Percentiles rank a stretch among this genome's conserved stretches.
These are phyloP conservation scores for Lactifluus pinguis DNA, from an alignment of 768 basidiomycete species.

Conservation along the genomic window DNA sequence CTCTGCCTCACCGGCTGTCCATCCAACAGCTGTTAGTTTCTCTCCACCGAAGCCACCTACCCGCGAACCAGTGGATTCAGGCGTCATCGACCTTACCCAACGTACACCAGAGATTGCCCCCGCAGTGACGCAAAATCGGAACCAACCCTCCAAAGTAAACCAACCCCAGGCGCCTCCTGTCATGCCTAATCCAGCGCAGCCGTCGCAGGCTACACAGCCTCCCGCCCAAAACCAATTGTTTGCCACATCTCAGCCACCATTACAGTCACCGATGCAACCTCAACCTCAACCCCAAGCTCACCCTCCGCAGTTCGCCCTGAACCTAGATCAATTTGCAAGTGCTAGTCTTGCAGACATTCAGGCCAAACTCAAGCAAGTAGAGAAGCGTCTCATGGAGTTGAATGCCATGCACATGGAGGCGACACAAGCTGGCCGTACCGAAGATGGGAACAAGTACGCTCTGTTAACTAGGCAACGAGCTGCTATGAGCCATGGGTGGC, in stretches of 20 bases:
- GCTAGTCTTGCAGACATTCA: not conserved
- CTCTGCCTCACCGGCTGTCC: not conserved
- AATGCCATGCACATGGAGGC: not conserved
- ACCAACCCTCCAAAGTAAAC: not conserved
- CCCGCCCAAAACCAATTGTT: not conserved
- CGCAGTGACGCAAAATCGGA: not conserved
- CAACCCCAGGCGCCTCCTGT: not conserved
- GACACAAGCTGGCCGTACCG: slow-evolving; percentile 1
- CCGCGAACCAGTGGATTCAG: not conserved
- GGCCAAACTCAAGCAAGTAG: slow-evolving; percentile 9
- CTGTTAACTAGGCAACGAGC: not conserved
- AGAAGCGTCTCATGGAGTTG: not conserved
- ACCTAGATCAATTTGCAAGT: not conserved
- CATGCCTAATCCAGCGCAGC: not conserved
- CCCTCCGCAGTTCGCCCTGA: not conserved
- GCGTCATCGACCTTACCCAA: slow-evolving; percentile 13
- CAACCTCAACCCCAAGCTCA: not conserved
- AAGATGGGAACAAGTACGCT: not conserved
- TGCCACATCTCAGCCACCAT: not conserved
- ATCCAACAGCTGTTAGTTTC: not conserved
- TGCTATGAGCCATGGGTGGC: not conserved
- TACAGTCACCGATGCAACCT: not conserved
- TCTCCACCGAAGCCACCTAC: slow-evolving; percentile 10
- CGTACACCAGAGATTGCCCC: slow-evolving; percentile 1
- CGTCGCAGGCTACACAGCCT: not conserved